Evolutionary conservation across 1,284 basidiomycete species (phyloP).

Genomic region (Bjerkandera adusta): DNA sequence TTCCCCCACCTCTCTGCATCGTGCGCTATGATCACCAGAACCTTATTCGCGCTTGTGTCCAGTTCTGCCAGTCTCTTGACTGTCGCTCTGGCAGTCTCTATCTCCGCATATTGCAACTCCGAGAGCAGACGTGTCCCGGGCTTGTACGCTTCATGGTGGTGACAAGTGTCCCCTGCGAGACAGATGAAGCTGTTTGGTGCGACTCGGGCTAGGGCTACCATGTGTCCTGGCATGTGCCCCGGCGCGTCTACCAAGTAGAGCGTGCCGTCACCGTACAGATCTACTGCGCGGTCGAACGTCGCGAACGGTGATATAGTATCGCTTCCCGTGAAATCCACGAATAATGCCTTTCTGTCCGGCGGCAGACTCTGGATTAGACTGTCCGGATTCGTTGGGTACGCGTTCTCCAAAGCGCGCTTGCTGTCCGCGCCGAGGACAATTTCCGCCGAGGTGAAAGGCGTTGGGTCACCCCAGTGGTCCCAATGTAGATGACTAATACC

Average conservation of each 20-base stretch:
- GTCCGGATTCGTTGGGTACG: conserved; percentile 24
- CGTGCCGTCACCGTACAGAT: conserved; percentile 57
- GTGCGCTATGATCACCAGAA: conserved; percentile 4
- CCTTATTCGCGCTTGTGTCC: not conserved
- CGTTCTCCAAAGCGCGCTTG: conserved; percentile 13
- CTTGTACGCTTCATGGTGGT: conserved; percentile 2
- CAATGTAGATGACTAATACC: conserved; percentile 29
- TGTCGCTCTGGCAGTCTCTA: conserved; percentile 1
- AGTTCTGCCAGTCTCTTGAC: not conserved
- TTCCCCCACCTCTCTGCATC: not conserved
- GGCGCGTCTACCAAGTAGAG: conserved; percentile 55
- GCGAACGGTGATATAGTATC: conserved; percentile 31
- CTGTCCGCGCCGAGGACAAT: conserved; percentile 28
- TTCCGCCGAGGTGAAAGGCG: conserved; percentile 22
- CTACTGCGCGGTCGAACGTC: conserved; percentile 48
- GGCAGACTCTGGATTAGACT: conserved; percentile 9
- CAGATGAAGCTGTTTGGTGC: conserved; percentile 3
- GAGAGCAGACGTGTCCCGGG: not conserved
- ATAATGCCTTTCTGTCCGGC: not conserved
- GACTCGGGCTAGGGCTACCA: conserved; percentile 48
- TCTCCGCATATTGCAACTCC: not conserved
- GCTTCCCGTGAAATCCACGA: not conserved
- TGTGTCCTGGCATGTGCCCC: conserved; percentile 52
- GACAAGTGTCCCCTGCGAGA: conserved; percentile 6
- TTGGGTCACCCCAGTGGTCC: conserved; percentile 32